phyloP scores from a whole-genome alignment of 306 rosid genomes.

The Glycine latifolia region DNA sequence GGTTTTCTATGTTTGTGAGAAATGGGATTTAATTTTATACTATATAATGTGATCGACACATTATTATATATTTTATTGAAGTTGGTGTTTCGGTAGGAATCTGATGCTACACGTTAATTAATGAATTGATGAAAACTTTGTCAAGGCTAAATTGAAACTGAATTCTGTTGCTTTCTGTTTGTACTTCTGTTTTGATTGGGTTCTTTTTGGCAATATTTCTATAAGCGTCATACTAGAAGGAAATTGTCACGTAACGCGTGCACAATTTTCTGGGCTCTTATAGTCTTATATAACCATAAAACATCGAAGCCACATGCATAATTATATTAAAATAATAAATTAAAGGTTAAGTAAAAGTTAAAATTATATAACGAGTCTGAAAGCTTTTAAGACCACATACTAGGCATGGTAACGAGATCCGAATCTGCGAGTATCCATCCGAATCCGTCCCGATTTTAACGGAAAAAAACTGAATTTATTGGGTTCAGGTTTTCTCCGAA shows the following conservation, averaged over 20 bases:
- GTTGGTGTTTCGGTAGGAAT: slow-evolving; percentile 29
- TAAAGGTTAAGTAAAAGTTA: background rate
- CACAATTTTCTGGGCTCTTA: slow-evolving; percentile 29
- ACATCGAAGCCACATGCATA: background rate
- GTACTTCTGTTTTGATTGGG: slow-evolving; percentile 42
- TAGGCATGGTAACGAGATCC: too few relatives aligned
- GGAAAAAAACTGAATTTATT: too few relatives aligned
- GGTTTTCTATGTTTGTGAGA: background rate
- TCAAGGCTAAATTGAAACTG: slow-evolving; percentile 26
- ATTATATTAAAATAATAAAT: background rate
- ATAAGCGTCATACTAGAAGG: slow-evolving; percentile 31
- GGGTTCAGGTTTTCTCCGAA: too few relatives aligned
- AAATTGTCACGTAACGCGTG: slow-evolving; percentile 51
- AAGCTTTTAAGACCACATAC: background rate
- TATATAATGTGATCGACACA: slow-evolving; percentile 3
- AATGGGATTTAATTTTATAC: slow-evolving; percentile 5
- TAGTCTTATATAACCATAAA: background rate
- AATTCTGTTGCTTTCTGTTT: slow-evolving; percentile 36
- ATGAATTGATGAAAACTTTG: slow-evolving; percentile 16
- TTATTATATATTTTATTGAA: background rate
- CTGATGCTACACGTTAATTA: slow-evolving; percentile 35
- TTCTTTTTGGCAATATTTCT: slow-evolving; percentile 41
- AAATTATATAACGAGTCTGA: background rate
- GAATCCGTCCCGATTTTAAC: too few relatives aligned
- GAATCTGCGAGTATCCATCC: too few relatives aligned